phyloP scores from a whole-genome alignment of 2,329 filamentous ascomycete genomes.

The Coniochaeta sp. region DNA sequence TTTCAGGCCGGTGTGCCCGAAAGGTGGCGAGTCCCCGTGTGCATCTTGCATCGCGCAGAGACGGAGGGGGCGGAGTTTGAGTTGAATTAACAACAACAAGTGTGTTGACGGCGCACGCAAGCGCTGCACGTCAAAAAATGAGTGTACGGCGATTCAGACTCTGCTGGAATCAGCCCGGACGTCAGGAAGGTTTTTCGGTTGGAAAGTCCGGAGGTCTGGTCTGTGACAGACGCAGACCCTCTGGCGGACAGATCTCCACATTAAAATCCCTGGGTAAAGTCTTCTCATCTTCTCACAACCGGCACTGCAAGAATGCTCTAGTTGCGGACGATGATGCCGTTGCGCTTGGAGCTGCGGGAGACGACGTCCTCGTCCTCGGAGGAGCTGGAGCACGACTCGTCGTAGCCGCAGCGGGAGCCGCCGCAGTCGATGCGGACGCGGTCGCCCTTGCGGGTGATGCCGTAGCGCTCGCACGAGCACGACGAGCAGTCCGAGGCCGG shows the following conservation, averaged over 20 bases:
- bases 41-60: background rate
- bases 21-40: background rate
- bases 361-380: conserved; percentile 51
- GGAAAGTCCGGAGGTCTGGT: background rate
- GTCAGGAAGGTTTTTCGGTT: background rate
- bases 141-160: conserved; percentile 2
- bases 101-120: background rate
- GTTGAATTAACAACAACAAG: conserved; percentile 3
- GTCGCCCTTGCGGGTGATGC: conserved; percentile 87
- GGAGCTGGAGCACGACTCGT: conserved; percentile 62
- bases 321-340: conserved; percentile 53
- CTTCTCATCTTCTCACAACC: too few species aligned
- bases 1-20: background rate
- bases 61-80: background rate
- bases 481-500: conserved; percentile 67
- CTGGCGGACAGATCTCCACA: background rate
- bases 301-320: too few species aligned
- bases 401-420: conserved; percentile 78
- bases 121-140: background rate
- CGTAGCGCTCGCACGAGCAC: conserved; percentile 94
- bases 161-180: background rate
- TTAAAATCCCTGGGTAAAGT: background rate
- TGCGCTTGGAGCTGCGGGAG: conserved; percentile 49
- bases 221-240: background rate
- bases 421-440: conserved; percentile 95